These are phyloP conservation scores for Kwoniella sp. DNA, from an alignment of 768 basidiomycete genomes.

Conservation along the genomic window DNA sequence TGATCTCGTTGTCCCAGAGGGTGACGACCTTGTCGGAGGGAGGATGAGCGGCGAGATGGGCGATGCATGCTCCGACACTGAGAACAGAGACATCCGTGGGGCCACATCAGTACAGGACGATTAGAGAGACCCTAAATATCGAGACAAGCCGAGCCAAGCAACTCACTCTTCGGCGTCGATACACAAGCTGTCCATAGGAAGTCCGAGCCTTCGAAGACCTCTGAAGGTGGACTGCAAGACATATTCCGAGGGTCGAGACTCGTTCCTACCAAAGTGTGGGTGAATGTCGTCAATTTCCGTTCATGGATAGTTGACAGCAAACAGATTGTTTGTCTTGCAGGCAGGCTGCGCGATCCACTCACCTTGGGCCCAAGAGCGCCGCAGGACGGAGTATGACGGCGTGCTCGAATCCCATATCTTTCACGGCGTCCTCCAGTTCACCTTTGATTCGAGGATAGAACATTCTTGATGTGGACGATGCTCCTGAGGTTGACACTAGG, in stretches of 20 bases:
- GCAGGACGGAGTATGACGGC: slow-evolving; percentile 50
- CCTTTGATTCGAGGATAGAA: slow-evolving; percentile 51
- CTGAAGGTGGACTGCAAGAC: slow-evolving; percentile 32
- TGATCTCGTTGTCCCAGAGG: slow-evolving; percentile 38
- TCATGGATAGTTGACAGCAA: too few species aligned
- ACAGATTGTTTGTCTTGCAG: too few species aligned
- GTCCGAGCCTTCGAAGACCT: slow-evolving; percentile 35
- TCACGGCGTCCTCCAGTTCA: slow-evolving; percentile 48
- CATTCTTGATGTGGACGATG: slow-evolving; percentile 25
- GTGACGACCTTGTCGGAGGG: slow-evolving; percentile 36
- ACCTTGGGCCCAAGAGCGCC: slow-evolving; percentile 46
- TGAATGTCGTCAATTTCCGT: background rate
- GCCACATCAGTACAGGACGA: background rate
- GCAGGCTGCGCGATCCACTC: slow-evolving; percentile 3
- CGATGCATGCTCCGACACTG: slow-evolving; percentile 49
- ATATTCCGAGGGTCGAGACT: slow-evolving; percentile 30
- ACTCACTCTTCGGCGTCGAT: slow-evolving; percentile 47
- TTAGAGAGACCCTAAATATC: background rate
- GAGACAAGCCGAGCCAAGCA: background rate
- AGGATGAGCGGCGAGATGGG: slow-evolving; percentile 39
- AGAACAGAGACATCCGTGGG: background rate
- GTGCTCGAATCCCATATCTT: slow-evolving; percentile 38
- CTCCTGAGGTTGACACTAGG: slow-evolving; percentile 46
- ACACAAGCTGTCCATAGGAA: slow-evolving; percentile 29
- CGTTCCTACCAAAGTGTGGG: slow-evolving; percentile 11